Conservation (phyloP, 163 green algal species). For the Scenedesmus sp. region DNA sequence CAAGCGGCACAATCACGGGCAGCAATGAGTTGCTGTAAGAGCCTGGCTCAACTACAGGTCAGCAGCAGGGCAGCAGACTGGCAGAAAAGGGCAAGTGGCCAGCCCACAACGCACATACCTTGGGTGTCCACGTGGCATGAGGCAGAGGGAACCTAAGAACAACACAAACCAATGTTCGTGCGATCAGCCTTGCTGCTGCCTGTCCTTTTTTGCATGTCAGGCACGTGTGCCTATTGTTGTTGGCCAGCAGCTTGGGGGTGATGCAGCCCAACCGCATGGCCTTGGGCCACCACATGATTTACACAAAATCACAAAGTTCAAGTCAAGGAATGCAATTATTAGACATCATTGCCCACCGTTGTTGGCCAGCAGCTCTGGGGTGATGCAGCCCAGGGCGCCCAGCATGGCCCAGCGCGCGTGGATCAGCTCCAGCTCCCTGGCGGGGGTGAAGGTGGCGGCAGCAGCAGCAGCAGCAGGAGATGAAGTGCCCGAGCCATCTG, state of each 20-base stretch:
- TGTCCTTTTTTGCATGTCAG: not conserved
- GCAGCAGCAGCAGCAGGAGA: not conserved
- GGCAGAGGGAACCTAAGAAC: not conserved
- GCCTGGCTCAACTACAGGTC: not conserved
- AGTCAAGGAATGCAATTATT: not conserved
- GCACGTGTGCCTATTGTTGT: not conserved
- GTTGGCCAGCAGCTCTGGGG: constrained; percentile 90
- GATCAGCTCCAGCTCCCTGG: constrained; percentile 78
- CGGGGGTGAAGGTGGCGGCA: constrained; percentile 53
- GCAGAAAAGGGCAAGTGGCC: not conserved
- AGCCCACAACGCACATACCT: too few relatives aligned
- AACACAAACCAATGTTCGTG: not conserved
- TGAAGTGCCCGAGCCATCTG: too few relatives aligned
- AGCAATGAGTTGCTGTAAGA: not conserved
- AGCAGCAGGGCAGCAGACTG: not conserved
- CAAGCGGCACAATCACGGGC: not conserved
- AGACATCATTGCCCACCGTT: constrained; percentile 62
- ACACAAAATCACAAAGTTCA: not conserved
- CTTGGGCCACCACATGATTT: too few relatives aligned
- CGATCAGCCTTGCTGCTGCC: not conserved
- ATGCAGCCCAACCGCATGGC: not conserved
- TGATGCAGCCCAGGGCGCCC: constrained; percentile 90
- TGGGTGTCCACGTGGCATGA: too few relatives aligned
- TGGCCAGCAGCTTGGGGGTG: not conserved
- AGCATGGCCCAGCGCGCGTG: constrained; percentile 93